Evolutionary conservation across 768 basidiomycete species (phyloP).

Genomic region (Omphalotus guepiniiformis): DNA sequence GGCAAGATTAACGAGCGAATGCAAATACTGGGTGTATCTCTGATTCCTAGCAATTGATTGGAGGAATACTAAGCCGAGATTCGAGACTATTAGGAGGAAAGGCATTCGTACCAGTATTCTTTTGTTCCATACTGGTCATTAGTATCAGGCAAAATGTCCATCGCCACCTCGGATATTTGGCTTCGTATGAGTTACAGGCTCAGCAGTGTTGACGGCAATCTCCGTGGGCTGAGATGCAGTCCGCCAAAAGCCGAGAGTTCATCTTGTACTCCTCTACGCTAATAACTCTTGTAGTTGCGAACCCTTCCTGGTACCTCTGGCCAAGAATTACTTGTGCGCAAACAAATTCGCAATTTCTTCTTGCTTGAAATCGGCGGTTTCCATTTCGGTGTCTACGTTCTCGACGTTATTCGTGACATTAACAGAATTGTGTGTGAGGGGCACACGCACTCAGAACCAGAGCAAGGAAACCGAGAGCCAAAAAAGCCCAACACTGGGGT

Average conservation of each 20-base stretch:
- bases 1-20: background rate
- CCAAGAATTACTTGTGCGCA: background rate
- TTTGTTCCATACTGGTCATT: constrained; percentile 68
- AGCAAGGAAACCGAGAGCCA: no score
- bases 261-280: background rate
- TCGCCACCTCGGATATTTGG: background rate
- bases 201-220: no score
- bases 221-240: background rate
- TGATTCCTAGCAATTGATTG: constrained; percentile 53
- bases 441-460: no score
- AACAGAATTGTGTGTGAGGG: no score
- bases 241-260: background rate
- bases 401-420: no score
- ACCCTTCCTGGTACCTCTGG: background rate
- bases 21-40: constrained; percentile 60
- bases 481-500: no score
- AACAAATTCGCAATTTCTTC: background rate
- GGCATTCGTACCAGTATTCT: constrained; percentile 56
- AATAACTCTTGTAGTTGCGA: background rate
- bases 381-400: no score
- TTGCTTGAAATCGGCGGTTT: no score
- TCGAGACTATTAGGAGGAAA: constrained; percentile 9
- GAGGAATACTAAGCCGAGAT: background rate
- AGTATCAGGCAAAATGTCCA: constrained; percentile 44
- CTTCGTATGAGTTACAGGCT: background rate